Base-by-base conservation (phyloP, 768 basidiomycete species). In the Mycena capillaripes region DNA sequence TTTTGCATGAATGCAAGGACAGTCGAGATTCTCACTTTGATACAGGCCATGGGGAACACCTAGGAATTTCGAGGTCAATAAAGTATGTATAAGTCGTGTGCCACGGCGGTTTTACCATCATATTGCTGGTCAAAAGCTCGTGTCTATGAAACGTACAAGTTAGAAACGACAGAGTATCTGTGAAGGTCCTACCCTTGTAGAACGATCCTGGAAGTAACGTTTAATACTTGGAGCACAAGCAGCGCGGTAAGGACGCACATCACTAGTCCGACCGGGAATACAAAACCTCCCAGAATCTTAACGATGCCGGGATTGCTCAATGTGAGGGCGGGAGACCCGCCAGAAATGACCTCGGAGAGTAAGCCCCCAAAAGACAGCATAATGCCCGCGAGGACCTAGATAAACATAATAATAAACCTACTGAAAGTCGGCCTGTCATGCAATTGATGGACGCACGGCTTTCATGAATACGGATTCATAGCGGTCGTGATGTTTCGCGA, bases 311-410 rank as follows among this genome's bases (percentile, higher is more conserved):
- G 93, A 70, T 93, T 91, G 67, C 81, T 82, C 38, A 80, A 58
- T 25, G 80, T 86, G 32, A 94, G 76, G 1, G 83, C 86, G 0
- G 82, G 78, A 0, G 92, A 86, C 8, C 93, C 93, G 40, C 91
- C 93, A 53, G 86, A 81, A 19, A 93, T 77, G 67, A 93, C 84
- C 72, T 92, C 82, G 25, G 88, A 88, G 32, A 94, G 79, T 19
- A 94, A 81, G 21, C 91, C 91, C 76, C 93, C 93, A 59, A 94
- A 93, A 9, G 92, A 92, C n/a, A 93, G 77, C 89, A 93, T 92
- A 36, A 87, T 85, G 21, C 93, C 93, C 32, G 92, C 93, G 66
- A 89, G 81, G 59, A 93, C 87, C 92, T 93, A n/a, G 52, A 5
- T 12, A 23, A 30, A 21, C 10, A n/a, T 11, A 57, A 63, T 44